phyloP scores from a whole-genome alignment of 2,329 filamentous ascomycete species.

The Trichophyton rubrum region DNA sequence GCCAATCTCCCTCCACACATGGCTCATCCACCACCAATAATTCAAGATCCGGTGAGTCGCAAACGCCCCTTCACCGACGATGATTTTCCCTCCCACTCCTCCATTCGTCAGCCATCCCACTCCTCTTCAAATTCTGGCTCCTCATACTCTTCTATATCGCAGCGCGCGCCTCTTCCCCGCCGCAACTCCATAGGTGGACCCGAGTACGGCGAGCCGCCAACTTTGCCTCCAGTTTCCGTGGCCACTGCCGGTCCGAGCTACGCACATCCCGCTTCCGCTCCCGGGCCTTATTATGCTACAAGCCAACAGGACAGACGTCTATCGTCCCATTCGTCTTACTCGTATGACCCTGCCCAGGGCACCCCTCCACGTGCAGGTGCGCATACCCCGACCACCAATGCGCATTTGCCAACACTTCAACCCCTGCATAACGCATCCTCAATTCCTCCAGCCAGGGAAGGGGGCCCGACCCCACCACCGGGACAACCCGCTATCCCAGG shows the following conservation, averaged over 20 bases:
- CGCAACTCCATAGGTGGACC: constrained; percentile 34
- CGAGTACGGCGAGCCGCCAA: constrained; percentile 37
- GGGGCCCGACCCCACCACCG: constrained; percentile 29
- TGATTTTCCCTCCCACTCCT: constrained; percentile 8
- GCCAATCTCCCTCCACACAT: constrained; percentile 24
- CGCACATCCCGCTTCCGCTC: constrained; percentile 23
- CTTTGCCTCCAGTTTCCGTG: constrained; percentile 36
- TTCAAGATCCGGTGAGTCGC: constrained; percentile 37
- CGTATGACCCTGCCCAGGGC: constrained; percentile 31
- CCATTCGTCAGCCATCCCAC: constrained; percentile 13
- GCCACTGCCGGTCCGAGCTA: constrained; percentile 33
- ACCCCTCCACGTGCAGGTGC: constrained; percentile 29
- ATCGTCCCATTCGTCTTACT: constrained; percentile 34
- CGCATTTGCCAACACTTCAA: constrained; percentile 27
- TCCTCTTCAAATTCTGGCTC: constrained; percentile 19
- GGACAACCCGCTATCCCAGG: constrained; percentile 25
- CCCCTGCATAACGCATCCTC: constrained; percentile 20
- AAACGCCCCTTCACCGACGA: constrained; percentile 17
- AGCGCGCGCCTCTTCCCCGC: constrained; percentile 29
- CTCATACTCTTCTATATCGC: constrained; percentile 20
- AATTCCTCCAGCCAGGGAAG: constrained; percentile 18
- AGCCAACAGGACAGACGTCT: constrained; percentile 30
- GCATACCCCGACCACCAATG: constrained; percentile 14
- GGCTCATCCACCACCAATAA: constrained; percentile 22
- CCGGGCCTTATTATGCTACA: constrained; percentile 28